Evolutionary conservation across 2,329 filamentous ascomycete genomes (phyloP), one percentile per base, ranked within the genome.

Genomic region (Scopulariopsis brevicaulis): DNA sequence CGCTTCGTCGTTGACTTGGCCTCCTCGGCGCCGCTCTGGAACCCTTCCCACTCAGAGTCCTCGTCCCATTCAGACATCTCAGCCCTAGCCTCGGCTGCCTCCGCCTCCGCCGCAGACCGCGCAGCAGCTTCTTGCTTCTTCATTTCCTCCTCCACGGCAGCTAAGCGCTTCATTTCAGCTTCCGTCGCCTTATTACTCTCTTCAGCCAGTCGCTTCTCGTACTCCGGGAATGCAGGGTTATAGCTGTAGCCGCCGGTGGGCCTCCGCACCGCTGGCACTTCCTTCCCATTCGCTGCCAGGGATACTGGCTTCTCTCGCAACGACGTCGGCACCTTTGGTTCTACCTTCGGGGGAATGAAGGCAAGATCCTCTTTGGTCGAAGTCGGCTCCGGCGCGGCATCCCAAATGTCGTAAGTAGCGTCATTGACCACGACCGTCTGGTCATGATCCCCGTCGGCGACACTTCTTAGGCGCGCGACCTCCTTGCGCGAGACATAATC

Each of bases 21-120:
- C 35, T 89, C 86, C 64, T 90, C 86, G 11, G 80, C 82, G 58
- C 90, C 91, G 68, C 90, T 96, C 74, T 96, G 86, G 63, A 90
- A 84, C 0, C 89, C 89, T 70, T 92, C 93, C 90, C 91, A 96
- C 15, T 89, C 91, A 53, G 89, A 94, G 68, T 96, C 92, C 65
- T 93, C 89, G 60, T 95, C 90, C 77, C 83, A 93, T 69, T 84
- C 83, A 0, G 82, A 85, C 59, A 87, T 66, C 55, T 85, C 79
- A 3, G 80, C 81, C 54, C 80, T 82, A 61, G 82, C 80, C 66
- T 89, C 85, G 0, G 85, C 86, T 18, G 89, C 88, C 55, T 91
- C 87, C 2, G 87, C 85, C 64, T 88, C 82, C 2, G 87, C 89
- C 20, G 86, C 85, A 11, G 87, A 92, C 50, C 76, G 75, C 14